Evolutionary conservation across 2,329 filamentous ascomycete genomes (phyloP).

Genomic region (Mollisiaceae sp.): DNA sequence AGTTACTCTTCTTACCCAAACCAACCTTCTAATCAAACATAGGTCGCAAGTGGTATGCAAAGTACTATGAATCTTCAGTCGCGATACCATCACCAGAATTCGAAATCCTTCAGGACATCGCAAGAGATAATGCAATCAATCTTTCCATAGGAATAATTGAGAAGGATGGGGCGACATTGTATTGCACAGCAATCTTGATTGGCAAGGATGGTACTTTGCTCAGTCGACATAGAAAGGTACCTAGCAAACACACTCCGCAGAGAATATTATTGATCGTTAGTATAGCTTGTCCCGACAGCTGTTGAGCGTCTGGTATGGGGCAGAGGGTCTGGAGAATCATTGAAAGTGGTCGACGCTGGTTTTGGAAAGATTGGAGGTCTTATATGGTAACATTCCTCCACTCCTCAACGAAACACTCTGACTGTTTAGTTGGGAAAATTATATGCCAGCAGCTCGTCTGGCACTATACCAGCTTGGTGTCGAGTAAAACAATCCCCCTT

Average conservation of each 20-base stretch:
- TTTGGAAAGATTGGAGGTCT: conserved; percentile 49
- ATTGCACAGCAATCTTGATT: conserved; percentile 48
- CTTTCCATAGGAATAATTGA: conserved; percentile 49
- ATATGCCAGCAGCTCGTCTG: conserved; percentile 50
- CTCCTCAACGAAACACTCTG: too few species aligned
- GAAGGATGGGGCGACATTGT: conserved; percentile 42
- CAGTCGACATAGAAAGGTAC: conserved; percentile 47
- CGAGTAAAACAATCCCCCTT: not conserved
- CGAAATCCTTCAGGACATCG: conserved; percentile 43
- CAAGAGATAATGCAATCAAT: conserved; percentile 44
- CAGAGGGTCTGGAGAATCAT: conserved; percentile 46
- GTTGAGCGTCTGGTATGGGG: conserved; percentile 49
- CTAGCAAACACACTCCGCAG: not conserved
- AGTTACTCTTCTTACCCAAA: not conserved
- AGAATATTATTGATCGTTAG: not conserved
- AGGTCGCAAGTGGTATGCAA: conserved; percentile 49
- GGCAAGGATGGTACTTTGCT: conserved; percentile 45
- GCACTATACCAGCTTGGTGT: conserved; percentile 41
- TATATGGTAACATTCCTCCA: conserved; percentile 40
- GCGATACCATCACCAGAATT: conserved; percentile 47
- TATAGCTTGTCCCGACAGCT: conserved; percentile 47
- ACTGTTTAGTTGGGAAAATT: conserved; percentile 46
- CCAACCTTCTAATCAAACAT: not conserved
- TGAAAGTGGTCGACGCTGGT: conserved; percentile 47
- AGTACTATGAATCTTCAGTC: conserved; percentile 47